Conservation (phyloP, 495 filamentous ascomycete species). For the Neurospora sp. region DNA sequence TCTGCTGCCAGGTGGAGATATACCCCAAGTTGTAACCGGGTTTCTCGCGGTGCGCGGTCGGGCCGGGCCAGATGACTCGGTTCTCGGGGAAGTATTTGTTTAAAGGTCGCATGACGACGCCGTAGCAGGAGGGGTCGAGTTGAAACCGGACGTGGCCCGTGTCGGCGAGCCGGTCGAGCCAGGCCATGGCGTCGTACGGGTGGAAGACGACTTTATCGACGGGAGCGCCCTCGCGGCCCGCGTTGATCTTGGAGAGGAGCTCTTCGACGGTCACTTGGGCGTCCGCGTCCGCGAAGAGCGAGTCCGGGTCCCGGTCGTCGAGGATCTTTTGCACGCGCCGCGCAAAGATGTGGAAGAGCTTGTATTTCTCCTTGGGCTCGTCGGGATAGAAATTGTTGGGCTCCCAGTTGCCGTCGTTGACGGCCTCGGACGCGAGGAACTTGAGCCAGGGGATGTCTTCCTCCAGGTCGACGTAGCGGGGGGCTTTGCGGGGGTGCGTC, state of each 20-base stretch:
- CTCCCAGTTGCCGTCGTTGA: slow-evolving; percentile 10
- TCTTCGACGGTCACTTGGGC: slow-evolving; percentile 12
- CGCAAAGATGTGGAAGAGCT: slow-evolving; percentile 20
- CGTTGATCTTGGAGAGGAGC: slow-evolving; percentile 18
- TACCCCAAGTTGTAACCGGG: not conserved
- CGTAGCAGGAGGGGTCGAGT: slow-evolving; percentile 14
- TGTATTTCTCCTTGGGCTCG: slow-evolving; percentile 8
- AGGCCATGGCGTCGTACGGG: slow-evolving; percentile 17
- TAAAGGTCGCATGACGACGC: slow-evolving; percentile 11
- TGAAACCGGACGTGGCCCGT: slow-evolving; percentile 12
- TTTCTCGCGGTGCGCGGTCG: not conserved
- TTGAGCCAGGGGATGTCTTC: slow-evolving; percentile 16
- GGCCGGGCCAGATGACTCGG: slow-evolving; percentile 7
- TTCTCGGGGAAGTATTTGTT: slow-evolving; percentile 15
- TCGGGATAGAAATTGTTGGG: slow-evolving; percentile 1
- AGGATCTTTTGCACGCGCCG: slow-evolving; percentile 17
- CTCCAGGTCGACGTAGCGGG: slow-evolving; percentile 1
- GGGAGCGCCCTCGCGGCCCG: slow-evolving; percentile 2
- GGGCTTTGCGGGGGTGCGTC: not conserved
- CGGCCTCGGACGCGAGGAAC: slow-evolving; percentile 9
- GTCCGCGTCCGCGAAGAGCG: slow-evolving; percentile 7
- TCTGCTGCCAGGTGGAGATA: slow-evolving; percentile 1
- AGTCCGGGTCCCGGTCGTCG: slow-evolving; percentile 11
- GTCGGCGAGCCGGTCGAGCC: slow-evolving; percentile 14
- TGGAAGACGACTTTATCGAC: slow-evolving; percentile 12